These are phyloP conservation scores for Phytophthora fragariae DNA, from an alignment of 352 stramenopile species.

Conservation along the genomic window DNA sequence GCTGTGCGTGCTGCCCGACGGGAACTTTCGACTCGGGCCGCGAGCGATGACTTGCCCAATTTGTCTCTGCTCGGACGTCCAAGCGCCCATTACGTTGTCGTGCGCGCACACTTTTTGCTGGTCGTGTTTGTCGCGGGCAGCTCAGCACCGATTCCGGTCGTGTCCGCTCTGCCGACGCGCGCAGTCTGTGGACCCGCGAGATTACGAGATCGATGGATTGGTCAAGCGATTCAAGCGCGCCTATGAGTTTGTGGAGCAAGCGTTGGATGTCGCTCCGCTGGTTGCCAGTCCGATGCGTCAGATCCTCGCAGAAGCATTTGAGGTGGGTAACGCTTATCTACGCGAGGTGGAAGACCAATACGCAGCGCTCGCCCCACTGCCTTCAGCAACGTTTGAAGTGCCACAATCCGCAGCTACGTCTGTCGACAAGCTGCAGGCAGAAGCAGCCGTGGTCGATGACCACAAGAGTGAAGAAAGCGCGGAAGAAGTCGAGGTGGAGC, in stretches of 20 bases:
- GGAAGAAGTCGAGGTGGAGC: conserved; percentile 4
- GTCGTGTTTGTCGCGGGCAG: conserved; percentile 79
- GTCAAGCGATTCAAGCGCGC: conserved; percentile 80
- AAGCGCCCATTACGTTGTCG: conserved; percentile 74
- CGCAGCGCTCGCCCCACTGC: conserved; percentile 49
- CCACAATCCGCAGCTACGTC: neutral
- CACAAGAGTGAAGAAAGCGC: conserved; percentile 1
- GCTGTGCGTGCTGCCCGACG: conserved; percentile 72
- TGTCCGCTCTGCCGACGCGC: conserved; percentile 75
- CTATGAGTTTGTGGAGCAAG: conserved; percentile 69
- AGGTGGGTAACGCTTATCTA: conserved; percentile 60
- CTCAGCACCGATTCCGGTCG: conserved; percentile 76
- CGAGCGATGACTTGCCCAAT: conserved; percentile 69
- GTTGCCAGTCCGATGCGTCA: conserved; percentile 71
- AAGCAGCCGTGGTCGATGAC: neutral
- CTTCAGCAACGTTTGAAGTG: conserved; percentile 24
- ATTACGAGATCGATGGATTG: conserved; percentile 84
- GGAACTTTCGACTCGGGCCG: conserved; percentile 64
- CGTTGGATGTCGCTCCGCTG: conserved; percentile 57
- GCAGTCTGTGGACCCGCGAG: conserved; percentile 79
- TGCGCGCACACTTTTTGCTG: conserved; percentile 86
- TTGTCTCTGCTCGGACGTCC: conserved; percentile 67
- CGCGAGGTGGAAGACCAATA: conserved; percentile 66
- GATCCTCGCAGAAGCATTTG: conserved; percentile 73
- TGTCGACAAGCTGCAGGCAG: conserved; percentile 8